These are phyloP conservation scores for Sequoiadendron giganteum DNA, from an alignment of 75 land plant genomes.

Conservation along the genomic window DNA sequence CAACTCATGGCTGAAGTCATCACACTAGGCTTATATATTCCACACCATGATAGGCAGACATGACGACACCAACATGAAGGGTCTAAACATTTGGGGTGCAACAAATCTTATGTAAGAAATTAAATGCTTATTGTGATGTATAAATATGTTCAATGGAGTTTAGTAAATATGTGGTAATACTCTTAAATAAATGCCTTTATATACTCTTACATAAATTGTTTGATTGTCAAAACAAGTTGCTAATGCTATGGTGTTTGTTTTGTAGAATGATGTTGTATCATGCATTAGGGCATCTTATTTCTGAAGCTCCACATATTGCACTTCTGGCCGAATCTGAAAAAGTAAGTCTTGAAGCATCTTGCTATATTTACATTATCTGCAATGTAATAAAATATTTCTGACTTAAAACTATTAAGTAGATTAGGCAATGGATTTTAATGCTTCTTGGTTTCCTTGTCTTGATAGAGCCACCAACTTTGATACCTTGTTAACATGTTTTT, in stretches of 20 bases:
- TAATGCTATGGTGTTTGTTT: neutral
- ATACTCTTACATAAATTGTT: too few relatives aligned
- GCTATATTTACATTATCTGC: neutral
- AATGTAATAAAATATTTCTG: neutral
- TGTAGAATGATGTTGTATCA: constrained; percentile 63
- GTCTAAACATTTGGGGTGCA: too few relatives aligned
- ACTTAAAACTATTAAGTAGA: neutral
- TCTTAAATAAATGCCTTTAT: neutral
- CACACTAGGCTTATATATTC: too few relatives aligned
- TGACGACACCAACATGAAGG: too few relatives aligned
- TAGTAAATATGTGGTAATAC: neutral
- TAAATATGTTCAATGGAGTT: neutral
- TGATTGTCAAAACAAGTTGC: neutral
- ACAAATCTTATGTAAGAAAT: neutral
- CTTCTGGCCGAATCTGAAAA: constrained; percentile 57
- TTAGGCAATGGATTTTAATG: neutral
- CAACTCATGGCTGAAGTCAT: too few relatives aligned
- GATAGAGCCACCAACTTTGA: neutral
- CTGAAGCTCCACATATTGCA: constrained; percentile 60
- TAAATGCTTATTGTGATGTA: neutral
- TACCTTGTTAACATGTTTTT: constrained; percentile 7
- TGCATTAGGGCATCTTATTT: constrained; percentile 66
- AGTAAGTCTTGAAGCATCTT: constrained; percentile 35
- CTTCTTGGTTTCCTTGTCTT: neutral
- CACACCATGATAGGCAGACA: too few relatives aligned